Conservation (phyloP, 306 rosid species). For the Mimosa pudica region DNA sequence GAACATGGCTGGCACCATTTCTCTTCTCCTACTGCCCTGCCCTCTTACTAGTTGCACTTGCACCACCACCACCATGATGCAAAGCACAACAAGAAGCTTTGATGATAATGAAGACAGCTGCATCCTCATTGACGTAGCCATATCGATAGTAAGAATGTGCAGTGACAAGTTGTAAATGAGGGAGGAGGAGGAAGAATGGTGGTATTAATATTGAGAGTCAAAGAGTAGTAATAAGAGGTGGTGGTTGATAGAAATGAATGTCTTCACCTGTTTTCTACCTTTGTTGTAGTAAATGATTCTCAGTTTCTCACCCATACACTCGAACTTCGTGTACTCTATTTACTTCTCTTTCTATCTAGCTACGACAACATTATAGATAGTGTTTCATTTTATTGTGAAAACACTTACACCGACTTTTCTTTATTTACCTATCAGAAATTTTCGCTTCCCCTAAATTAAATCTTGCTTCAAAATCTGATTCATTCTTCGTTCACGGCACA, state of each 20-base stretch:
- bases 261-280: conserved; percentile 54
- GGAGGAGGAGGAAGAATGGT: neutral
- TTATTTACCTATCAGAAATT: too few species aligned
- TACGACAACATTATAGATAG: too few species aligned
- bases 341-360: too few species aligned
- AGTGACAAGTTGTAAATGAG: neutral
- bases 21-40: conserved; percentile 42
- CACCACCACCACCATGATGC: conserved; percentile 23
- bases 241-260: conserved; percentile 69
- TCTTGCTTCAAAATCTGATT: too few species aligned
- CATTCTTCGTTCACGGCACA: too few species aligned
- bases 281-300: conserved; percentile 35
- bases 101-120: neutral
- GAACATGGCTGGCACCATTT: conserved; percentile 90
- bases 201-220: neutral
- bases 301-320: neutral
- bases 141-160: neutral
- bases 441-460: too few species aligned
- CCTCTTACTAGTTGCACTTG: conserved; percentile 33
- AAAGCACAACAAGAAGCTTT: conserved; percentile 32
- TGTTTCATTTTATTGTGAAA: too few species aligned
- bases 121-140: conserved; percentile 44
- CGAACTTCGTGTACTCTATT: conserved; percentile 22
- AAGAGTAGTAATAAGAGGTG: conserved; percentile 20
- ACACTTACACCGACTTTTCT: too few species aligned